Base-by-base conservation (phyloP, 176 grass and related monocot species). In the Elaeis guineensis region DNA sequence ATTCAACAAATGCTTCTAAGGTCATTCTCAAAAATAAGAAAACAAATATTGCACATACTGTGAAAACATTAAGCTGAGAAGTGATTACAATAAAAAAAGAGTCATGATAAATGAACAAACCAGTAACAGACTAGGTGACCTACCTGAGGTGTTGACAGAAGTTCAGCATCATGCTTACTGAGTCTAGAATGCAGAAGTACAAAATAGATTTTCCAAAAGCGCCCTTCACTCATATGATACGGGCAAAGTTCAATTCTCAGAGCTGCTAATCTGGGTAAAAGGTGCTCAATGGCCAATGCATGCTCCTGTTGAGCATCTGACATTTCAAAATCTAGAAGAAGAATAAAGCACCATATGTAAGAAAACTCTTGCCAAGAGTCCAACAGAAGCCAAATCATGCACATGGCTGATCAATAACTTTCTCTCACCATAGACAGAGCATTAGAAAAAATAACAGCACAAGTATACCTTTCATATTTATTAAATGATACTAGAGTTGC, bases 131-230 rank as follows among this genome's bases (percentile, higher is more conserved):
- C 35, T 44, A 12, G 2, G 35, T 12, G 9, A 52, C 54, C 69
- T 74, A 86, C 87, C 72, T 83, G 79, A 77, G 76, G 82, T 0
- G 82, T 86, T 55, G 82, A 86, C 54, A 90, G 61, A 79, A 86
- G 72, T 59, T 86, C 82, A 64, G 69, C 76, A 65, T 90, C 87
- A 67, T 75, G 52, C 21, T 63, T 79, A 32, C 24, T 83, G 20
- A 90, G 87, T 64, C 82, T 86, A 21, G 82, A 90, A 55, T 86
- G 79, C 69, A 90, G 28, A 63, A 90, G 82, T 29, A 90, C 87
- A 67, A 90, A 90, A 71, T 90, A 90, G 7, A 83, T 90, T 76
- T 90, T 90, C 87, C 87, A 90, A 57, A 90, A 90, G 54, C 72
- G 80, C 49, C 69, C 72, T 74, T 90, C 87, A 69, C 72, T 83